phyloP scores from a whole-genome alignment of 768 basidiomycete species.

The Podaxis carcinomalis region DNA sequence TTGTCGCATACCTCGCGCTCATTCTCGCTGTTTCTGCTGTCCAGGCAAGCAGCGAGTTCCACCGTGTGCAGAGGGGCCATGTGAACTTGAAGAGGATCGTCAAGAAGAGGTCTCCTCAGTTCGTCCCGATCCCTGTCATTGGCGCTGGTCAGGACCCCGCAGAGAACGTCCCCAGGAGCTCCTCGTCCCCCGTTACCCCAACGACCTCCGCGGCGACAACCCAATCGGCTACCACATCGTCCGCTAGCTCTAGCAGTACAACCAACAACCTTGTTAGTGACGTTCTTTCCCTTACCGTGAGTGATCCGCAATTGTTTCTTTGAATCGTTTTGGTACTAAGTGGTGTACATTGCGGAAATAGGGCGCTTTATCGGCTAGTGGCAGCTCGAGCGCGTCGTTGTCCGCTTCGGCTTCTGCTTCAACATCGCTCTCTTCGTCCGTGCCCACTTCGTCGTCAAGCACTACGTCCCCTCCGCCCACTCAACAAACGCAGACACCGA shows the following conservation, averaged over 20 bases:
- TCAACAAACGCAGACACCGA: conserved; percentile 1
- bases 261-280: not conserved
- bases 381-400: not conserved
- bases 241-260: not conserved
- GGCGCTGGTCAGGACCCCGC: conserved; percentile 28
- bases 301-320: not conserved
- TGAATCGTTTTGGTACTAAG: not conserved
- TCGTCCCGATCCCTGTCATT: conserved; percentile 23
- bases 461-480: conserved; percentile 11
- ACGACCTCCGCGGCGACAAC: conserved; percentile 13
- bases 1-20: conserved; percentile 60
- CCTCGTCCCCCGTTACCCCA: conserved; percentile 15
- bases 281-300: not conserved
- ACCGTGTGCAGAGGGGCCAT: conserved; percentile 49
- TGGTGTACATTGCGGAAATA: not conserved
- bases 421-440: conserved; percentile 3
- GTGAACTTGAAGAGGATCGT: conserved; percentile 58
- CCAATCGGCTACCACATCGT: not conserved
- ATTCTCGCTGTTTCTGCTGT: conserved; percentile 43
- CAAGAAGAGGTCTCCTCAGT: conserved; percentile 40
- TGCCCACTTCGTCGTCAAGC: conserved; percentile 12
- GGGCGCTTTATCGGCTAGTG: not conserved
- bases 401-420: conserved; percentile 16
- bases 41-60: conserved; percentile 38
- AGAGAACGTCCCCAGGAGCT: conserved; percentile 10